Conservation (phyloP, 805 yeast species). For the Suhomyces sp. region DNA sequence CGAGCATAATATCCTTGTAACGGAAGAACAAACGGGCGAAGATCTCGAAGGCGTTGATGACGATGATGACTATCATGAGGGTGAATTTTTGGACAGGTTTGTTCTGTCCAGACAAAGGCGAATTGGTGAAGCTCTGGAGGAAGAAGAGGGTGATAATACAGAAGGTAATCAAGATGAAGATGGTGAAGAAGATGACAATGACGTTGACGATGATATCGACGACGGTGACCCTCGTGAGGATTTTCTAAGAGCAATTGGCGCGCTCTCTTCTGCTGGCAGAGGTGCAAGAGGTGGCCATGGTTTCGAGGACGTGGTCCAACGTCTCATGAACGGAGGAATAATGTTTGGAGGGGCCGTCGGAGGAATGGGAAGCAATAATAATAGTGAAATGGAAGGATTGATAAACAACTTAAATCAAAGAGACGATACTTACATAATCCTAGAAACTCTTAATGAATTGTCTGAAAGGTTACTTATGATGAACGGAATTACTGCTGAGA, state of each 20-base stretch:
- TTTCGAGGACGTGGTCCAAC: conserved; percentile 34
- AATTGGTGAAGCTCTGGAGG: too few relatives aligned
- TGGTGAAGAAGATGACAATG: conserved; percentile 13
- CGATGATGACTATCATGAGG: too few relatives aligned
- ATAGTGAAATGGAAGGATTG: conserved; percentile 33
- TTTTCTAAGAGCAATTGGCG: conserved; percentile 27
- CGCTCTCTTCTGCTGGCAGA: conserved; percentile 14
- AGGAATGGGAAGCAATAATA: conserved; percentile 18
- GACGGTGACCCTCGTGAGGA: conserved; percentile 22
- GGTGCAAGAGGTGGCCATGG: conserved; percentile 10
- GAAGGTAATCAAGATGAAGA: conserved; percentile 12
- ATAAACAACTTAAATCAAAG: conserved; percentile 40
- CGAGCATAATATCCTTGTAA: conserved; percentile 1
- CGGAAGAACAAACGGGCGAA: conserved; percentile 10
- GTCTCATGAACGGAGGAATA: conserved; percentile 28
- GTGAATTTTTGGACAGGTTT: too few relatives aligned
- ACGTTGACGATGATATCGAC: conserved; percentile 14
- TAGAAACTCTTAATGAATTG: conserved; percentile 65
- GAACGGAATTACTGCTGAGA: conserved; percentile 60
- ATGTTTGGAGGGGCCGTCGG: conserved; percentile 15
- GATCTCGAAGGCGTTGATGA: conserved; percentile 11
- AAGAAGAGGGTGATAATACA: background rate
- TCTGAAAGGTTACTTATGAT: conserved; percentile 67
- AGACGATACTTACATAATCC: conserved; percentile 58
- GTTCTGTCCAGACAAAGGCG: too few relatives aligned